Conservation (phyloP, 108 stramenopile species). For the Nitzschia sp. region DNA sequence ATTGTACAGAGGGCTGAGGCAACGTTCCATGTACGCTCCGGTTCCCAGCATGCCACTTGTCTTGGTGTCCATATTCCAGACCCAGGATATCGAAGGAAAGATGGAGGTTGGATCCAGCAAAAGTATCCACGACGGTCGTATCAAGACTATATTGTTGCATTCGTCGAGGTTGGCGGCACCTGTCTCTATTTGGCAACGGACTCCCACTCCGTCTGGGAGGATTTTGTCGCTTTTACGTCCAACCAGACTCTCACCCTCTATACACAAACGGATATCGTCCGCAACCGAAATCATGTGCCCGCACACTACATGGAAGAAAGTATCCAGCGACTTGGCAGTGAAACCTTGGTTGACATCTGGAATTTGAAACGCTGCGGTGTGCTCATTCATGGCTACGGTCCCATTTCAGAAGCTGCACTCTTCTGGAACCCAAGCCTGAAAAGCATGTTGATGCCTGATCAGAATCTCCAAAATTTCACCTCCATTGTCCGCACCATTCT, state of each 20-base stretch:
- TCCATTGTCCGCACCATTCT: neutral
- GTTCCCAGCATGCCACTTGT: conserved; percentile 7
- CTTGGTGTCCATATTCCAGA: conserved; percentile 56
- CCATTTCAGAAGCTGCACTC: conserved; percentile 17
- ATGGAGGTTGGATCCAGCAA: conserved; percentile 31
- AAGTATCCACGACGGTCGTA: conserved; percentile 32
- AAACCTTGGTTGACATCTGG: conserved; percentile 15
- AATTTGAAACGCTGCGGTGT: neutral
- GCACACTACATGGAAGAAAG: conserved; percentile 12
- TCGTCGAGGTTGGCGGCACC: conserved; percentile 41
- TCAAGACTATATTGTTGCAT: conserved; percentile 40
- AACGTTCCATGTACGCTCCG: neutral
- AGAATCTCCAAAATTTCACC: neutral
- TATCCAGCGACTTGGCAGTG: conserved; percentile 10
- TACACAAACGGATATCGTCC: conserved; percentile 4
- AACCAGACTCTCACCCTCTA: neutral
- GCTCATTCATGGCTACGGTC: conserved; percentile 13
- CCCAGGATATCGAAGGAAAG: conserved; percentile 48
- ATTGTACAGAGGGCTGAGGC: conserved; percentile 1
- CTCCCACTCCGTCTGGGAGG: conserved; percentile 24
- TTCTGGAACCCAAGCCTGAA: conserved; percentile 14
- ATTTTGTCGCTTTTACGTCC: neutral
- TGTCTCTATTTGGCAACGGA: conserved; percentile 58
- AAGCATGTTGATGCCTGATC: neutral
- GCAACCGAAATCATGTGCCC: conserved; percentile 12